phyloP scores from a whole-genome alignment of 2,329 filamentous ascomycete species.

The Colletotrichum tofieldiae region DNA sequence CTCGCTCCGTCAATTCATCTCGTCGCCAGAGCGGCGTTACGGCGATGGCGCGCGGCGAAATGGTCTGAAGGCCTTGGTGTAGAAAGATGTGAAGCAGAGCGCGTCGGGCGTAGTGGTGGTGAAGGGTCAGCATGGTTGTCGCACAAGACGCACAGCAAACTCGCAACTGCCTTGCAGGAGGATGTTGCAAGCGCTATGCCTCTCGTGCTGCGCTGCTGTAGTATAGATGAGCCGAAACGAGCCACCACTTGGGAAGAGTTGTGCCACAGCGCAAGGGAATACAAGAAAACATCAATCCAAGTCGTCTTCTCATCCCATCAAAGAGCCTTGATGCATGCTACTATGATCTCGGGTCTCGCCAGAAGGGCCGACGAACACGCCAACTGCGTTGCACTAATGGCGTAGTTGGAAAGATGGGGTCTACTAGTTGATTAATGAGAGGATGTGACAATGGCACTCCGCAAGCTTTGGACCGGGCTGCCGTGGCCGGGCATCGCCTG shows the following conservation, averaged over 20 bases:
- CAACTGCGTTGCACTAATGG: slow-evolving; percentile 14
- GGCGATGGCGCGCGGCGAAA: slow-evolving; percentile 2
- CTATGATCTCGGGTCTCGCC: slow-evolving; percentile 16
- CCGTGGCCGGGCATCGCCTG: slow-evolving; percentile 20
- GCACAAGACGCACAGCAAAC: slow-evolving; percentile 21
- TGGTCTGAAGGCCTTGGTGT: slow-evolving; percentile 14
- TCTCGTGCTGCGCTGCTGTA: slow-evolving; percentile 10
- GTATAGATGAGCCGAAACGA: slow-evolving; percentile 10
- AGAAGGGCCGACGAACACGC: slow-evolving; percentile 25
- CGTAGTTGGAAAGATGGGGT: slow-evolving; percentile 21
- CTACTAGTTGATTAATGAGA: slow-evolving; percentile 14
- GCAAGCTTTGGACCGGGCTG: slow-evolving; percentile 22
- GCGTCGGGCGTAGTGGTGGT: slow-evolving; percentile 10
- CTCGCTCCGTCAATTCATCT: slow-evolving; percentile 19
- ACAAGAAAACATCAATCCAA: slow-evolving; percentile 6
- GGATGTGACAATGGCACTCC: slow-evolving; percentile 10
- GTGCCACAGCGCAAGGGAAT: background rate
- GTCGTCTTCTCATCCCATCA: slow-evolving; percentile 3
- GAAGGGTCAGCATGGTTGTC: slow-evolving; percentile 20
- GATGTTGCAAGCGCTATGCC: slow-evolving; percentile 16
- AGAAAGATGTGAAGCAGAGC: slow-evolving; percentile 8
- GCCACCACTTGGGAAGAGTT: background rate
- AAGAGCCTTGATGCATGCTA: slow-evolving; percentile 17
- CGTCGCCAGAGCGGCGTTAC: slow-evolving; percentile 11
- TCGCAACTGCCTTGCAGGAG: slow-evolving; percentile 17